Base-by-base conservation (phyloP, 148 eudicot species). In the Chenopodium formosanum region DNA sequence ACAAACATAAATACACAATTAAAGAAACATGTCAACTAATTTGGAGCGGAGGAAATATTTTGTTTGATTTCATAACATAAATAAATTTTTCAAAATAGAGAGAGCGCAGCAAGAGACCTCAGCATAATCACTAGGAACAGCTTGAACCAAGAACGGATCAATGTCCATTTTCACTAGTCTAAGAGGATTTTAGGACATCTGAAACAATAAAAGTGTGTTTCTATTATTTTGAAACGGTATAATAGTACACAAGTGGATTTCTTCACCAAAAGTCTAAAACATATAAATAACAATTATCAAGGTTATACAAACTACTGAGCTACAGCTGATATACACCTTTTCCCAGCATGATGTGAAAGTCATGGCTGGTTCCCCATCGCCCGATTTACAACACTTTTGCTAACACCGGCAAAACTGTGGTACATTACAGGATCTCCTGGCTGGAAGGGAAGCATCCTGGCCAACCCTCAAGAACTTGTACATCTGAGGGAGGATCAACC, bases 281-380 rank as follows among this genome's bases (percentile, higher is more conserved):
- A 32, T 48, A 63, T 80, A 25, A 64, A 53, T 66, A 67, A 47
- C 29, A 71, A 40, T n/a, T 44, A 17, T 3, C 16, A 53, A 62
- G 73, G 74, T 71, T 76, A 27, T 47, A 76, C 80, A 76, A 70
- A 70, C 40, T 65, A 69, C 34, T 78, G 23, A 80, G 52, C 48
- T 77, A 73, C 81, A 76, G 58, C 62, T 77, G 69, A 72, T 77
- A 58, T 80, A 83, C 85, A 79, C 12, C 65, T 25, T 25, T 40
- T 56, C 64, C 19, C 17, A 4, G 58, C 75, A 70, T 67, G 34
- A 50, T 10, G 22, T 66, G 52, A n/a, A 37, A 23, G 9, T 81
- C 32, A 25, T 70, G 47, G 34, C 47, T 29, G 52, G 23, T 0
- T 75, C 32, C 23, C 23, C 56, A 62, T 73, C 67, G 66, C 72